Percentiles rank a stretch among this genome's conserved stretches.
phyloP scores from a whole-genome alignment of 2,329 filamentous ascomycete species.

The Penicillium sp. region DNA sequence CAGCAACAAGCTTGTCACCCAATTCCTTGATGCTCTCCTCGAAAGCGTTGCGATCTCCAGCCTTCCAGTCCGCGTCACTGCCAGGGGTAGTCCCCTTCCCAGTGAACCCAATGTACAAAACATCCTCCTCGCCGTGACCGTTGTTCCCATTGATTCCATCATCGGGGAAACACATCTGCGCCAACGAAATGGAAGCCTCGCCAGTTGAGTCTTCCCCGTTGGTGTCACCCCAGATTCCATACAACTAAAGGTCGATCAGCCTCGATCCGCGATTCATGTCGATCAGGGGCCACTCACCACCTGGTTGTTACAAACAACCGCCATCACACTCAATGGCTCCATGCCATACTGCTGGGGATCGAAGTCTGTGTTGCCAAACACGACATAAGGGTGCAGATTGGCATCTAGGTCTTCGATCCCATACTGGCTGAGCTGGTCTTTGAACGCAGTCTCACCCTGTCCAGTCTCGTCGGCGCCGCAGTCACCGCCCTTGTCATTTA shows the following conservation, averaged over 20 bases:
- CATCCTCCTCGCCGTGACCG: conserved; percentile 59
- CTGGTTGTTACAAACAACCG: conserved; percentile 55
- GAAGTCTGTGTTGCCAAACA: conserved; percentile 54
- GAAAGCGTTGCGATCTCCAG: conserved; percentile 29
- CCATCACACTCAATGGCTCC: conserved; percentile 56
- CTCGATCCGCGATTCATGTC: not conserved
- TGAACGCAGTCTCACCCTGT: conserved; percentile 51
- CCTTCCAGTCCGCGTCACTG: conserved; percentile 57
- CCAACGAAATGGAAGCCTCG: conserved; percentile 60
- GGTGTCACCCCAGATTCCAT: conserved; percentile 63
- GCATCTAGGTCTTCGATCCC: conserved; percentile 51
- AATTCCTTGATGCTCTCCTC: conserved; percentile 54
- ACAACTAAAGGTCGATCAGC: conserved; percentile 42
- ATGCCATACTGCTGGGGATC: conserved; percentile 47
- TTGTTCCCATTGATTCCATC: conserved; percentile 54
- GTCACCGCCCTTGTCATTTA: conserved; percentile 47
- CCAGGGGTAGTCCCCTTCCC: conserved; percentile 61
- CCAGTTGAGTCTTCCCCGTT: conserved; percentile 60
- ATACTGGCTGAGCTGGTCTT: conserved; percentile 41
- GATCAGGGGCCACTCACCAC: conserved; percentile 36
- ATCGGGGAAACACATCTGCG: conserved; percentile 58
- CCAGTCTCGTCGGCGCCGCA: conserved; percentile 48
- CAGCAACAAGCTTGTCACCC: conserved; percentile 54
- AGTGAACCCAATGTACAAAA: conserved; percentile 63
- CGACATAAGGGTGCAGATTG: conserved; percentile 56